Conservation (phyloP, 768 basidiomycete species). For the Rhizopogon vesiculosus region DNA sequence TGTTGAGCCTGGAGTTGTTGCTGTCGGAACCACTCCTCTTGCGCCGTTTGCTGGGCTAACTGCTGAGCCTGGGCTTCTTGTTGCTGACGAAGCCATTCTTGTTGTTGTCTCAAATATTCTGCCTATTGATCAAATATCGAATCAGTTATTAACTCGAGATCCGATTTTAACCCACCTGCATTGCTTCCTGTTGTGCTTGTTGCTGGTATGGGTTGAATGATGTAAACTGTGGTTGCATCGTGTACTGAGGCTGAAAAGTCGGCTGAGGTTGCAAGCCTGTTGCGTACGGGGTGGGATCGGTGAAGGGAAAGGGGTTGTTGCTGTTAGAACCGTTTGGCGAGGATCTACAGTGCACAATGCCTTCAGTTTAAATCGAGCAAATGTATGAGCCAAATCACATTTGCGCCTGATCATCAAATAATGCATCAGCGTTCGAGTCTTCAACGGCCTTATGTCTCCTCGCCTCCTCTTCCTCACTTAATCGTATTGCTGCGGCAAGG, state of each 20-base stretch:
- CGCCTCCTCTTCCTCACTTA: slow-evolving; percentile 89
- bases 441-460: slow-evolving; percentile 65
- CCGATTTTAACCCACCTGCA: slow-evolving; percentile 42
- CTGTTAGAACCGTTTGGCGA: slow-evolving; percentile 23
- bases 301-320: slow-evolving; percentile 54
- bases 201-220: slow-evolving; percentile 93
- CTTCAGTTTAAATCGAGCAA: slow-evolving; percentile 3
- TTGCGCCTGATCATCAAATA: slow-evolving; percentile 88
- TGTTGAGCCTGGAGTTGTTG: slow-evolving; percentile 47
- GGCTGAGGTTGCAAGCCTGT: slow-evolving; percentile 62
- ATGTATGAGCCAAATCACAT: slow-evolving; percentile 43
- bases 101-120: slow-evolving; percentile 46
- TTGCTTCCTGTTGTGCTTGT: slow-evolving; percentile 85
- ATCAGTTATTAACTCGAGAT: no score
- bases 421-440: slow-evolving; percentile 61
- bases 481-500: slow-evolving; percentile 70
- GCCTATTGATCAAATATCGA: slow-evolving; percentile 22
- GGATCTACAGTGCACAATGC: slow-evolving; percentile 16
- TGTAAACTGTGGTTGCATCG: slow-evolving; percentile 79
- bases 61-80: slow-evolving; percentile 39
- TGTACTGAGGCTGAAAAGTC: slow-evolving; percentile 73
- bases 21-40: slow-evolving; percentile 59
- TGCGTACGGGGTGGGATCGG: slow-evolving; percentile 57
- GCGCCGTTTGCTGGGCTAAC: slow-evolving; percentile 13
- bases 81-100: slow-evolving; percentile 71